These are phyloP conservation scores for Agroathelia rolfsii DNA, from an alignment of 1,284 basidiomycete species.

Conservation along the genomic window DNA sequence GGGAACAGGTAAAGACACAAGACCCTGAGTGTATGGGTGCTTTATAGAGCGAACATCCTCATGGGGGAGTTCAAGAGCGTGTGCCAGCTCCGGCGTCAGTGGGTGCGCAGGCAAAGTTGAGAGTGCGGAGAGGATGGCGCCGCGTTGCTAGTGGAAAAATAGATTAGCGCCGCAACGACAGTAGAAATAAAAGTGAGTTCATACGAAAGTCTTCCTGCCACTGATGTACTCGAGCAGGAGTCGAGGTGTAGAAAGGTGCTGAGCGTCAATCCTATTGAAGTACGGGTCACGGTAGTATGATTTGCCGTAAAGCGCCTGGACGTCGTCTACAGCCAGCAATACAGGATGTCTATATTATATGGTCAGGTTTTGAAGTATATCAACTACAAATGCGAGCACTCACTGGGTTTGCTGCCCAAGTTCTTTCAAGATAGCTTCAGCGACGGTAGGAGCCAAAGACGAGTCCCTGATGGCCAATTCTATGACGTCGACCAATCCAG, in stretches of 20 bases:
- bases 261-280: conserved; percentile 62
- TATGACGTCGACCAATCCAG: conserved; percentile 48
- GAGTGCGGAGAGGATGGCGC: conserved; percentile 60
- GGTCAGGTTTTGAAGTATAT: conserved; percentile 6
- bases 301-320: conserved; percentile 71
- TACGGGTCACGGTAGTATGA: conserved; percentile 75
- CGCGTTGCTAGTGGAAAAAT: conserved; percentile 33
- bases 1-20: conserved; percentile 47
- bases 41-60: no score
- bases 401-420: conserved; percentile 63
- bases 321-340: conserved; percentile 80
- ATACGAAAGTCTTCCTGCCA: conserved; percentile 58
- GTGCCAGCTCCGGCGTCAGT: conserved; percentile 47
- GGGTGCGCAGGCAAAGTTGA: conserved; percentile 43
- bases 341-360: conserved; percentile 47
- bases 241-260: conserved; percentile 76
- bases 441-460: conserved; percentile 47
- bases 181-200: conserved; percentile 24
- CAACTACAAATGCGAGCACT: conserved; percentile 16
- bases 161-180: conserved; percentile 4
- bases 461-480: conserved; percentile 47
- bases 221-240: conserved; percentile 70
- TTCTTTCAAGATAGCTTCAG: conserved; percentile 56
- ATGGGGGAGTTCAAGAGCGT: conserved; percentile 36
- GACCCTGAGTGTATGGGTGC: conserved; percentile 49